Percentiles rank a stretch among this genome's conserved stretches.
phyloP scores from a whole-genome alignment of 768 basidiomycete genomes.

The Lepiota venenata region DNA sequence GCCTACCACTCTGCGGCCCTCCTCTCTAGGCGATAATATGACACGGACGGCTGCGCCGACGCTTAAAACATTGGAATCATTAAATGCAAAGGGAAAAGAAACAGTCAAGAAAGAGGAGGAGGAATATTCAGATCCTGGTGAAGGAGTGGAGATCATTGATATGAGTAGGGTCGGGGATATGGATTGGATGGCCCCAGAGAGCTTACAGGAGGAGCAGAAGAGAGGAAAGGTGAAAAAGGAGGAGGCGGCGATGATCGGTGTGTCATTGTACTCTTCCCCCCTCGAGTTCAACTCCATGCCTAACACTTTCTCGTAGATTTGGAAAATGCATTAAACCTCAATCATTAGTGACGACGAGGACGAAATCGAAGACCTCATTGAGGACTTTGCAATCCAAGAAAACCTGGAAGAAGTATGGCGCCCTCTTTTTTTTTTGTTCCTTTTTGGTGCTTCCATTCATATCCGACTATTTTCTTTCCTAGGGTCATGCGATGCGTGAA shows the following conservation, averaged over 20 bases:
- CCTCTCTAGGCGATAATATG: slow-evolving; percentile 43
- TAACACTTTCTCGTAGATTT: slow-evolving; percentile 29
- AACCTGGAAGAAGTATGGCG: slow-evolving; percentile 36
- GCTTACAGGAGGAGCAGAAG: slow-evolving; percentile 46
- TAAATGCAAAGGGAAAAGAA: slow-evolving; percentile 19
- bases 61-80: slow-evolving; percentile 36
- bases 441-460: neutral
- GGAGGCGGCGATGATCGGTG: slow-evolving; percentile 23
- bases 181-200: slow-evolving; percentile 91
- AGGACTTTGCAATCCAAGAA: slow-evolving; percentile 54
- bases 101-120: slow-evolving; percentile 43
- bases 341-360: slow-evolving; percentile 77
- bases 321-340: slow-evolving; percentile 64
- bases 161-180: slow-evolving; percentile 73
- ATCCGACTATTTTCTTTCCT: neutral
- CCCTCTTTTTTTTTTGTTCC: slow-evolving; percentile 1
- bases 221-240: slow-evolving; percentile 44
- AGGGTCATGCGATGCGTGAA: slow-evolving; percentile 52
- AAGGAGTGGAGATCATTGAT: slow-evolving; percentile 84
- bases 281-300: neutral
- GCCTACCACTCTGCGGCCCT: slow-evolving; percentile 30
- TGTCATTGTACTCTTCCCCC: slow-evolving; percentile 9
- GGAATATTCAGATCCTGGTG: slow-evolving; percentile 82
- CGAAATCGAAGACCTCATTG: slow-evolving; percentile 73
- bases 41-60: slow-evolving; percentile 48